These are phyloP conservation scores for Kokia cookei DNA, from an alignment of 441 rosid genomes.

Conservation along the genomic window DNA sequence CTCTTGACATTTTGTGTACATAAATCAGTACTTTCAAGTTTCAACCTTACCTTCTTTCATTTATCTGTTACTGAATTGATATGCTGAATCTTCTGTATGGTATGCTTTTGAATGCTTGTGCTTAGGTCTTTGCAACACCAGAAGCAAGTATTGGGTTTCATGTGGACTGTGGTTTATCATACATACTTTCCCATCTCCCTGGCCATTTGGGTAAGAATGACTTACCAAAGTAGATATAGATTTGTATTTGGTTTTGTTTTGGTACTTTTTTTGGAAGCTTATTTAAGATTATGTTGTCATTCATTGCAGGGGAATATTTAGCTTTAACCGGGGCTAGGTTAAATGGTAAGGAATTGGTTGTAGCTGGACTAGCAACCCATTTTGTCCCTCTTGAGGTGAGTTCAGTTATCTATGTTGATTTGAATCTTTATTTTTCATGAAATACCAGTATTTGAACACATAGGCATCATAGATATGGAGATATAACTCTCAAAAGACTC, in stretches of 20 bases:
- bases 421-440: not conserved
- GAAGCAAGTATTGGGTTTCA: conserved; percentile 94
- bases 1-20: not conserved
- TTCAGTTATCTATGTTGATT: not conserved
- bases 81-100: not conserved
- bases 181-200: conserved; percentile 78
- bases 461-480: not conserved
- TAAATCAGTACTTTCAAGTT: not conserved
- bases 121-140: conserved; percentile 83
- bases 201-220: conserved; percentile 65
- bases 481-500: not conserved
- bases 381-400: conserved; percentile 75
- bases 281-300: not conserved
- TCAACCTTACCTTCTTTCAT: not conserved
- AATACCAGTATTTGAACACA: not conserved
- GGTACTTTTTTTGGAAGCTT: not conserved
- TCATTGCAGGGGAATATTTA: conserved; percentile 70
- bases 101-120: conserved; percentile 3
- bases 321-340: conserved; percentile 84
- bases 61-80: not conserved
- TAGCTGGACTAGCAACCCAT: conserved; percentile 82
- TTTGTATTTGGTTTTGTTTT: not conserved
- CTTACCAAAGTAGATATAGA: conserved; percentile 5
- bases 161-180: conserved; percentile 88
- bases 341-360: conserved; percentile 72